Conservation (phyloP, 352 stramenopile species). For the Saprolegnia parasitica region DNA sequence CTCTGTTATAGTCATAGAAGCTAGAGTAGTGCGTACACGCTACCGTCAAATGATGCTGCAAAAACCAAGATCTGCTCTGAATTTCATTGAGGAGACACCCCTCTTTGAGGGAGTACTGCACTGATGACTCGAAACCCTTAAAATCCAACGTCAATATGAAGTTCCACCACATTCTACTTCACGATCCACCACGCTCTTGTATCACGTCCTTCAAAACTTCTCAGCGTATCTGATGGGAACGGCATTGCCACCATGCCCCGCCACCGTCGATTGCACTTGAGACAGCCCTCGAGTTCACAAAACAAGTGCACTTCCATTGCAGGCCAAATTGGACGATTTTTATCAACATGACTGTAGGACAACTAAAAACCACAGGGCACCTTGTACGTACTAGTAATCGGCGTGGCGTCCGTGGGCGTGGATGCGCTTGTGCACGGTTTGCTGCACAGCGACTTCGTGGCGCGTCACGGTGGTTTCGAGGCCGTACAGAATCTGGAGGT, state of each 20-base stretch:
- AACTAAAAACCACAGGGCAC: too few relatives aligned
- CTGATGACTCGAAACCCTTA: conserved; percentile 13
- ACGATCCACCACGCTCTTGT: background rate
- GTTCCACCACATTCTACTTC: background rate
- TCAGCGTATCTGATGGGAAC: too few relatives aligned
- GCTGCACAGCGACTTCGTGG: background rate
- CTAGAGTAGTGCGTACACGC: background rate
- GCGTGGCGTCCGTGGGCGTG: background rate
- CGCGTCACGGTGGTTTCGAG: background rate
- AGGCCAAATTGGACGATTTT: too few relatives aligned
- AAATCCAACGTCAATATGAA: background rate
- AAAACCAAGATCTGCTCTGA: conserved; percentile 32
- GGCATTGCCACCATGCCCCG: too few relatives aligned
- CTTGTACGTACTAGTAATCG: background rate
- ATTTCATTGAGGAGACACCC: conserved; percentile 30
- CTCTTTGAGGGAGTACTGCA: conserved; percentile 26
- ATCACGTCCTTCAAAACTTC: too few relatives aligned
- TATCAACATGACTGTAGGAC: too few relatives aligned
- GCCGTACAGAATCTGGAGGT: conserved; percentile 9
- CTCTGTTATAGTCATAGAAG: background rate
- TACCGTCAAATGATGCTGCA: conserved; percentile 26
- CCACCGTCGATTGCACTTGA: too few relatives aligned
- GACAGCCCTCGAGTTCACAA: too few relatives aligned
- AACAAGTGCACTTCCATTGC: too few relatives aligned
- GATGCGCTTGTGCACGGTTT: background rate